Evolutionary conservation across 164 flowering plant species (phyloP).

Genomic region (Magnolia kwangsiensis): DNA sequence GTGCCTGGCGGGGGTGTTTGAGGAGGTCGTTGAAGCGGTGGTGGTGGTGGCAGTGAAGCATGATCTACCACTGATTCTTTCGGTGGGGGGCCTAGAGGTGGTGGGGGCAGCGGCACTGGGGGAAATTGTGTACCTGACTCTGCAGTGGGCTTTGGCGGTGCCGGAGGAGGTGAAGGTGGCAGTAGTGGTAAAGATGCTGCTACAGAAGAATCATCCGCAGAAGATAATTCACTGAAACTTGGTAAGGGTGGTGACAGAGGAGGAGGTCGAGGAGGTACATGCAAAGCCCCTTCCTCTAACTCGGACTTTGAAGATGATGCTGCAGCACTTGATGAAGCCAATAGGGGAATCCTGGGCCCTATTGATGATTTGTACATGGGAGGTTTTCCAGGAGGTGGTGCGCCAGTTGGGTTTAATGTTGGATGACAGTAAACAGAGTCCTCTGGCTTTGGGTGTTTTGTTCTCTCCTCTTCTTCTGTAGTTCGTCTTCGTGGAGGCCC

Average conservation of each 20-base stretch:
- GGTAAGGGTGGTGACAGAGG: slow-evolving; percentile 77
- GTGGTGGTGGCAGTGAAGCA: slow-evolving; percentile 50
- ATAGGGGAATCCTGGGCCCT: slow-evolving; percentile 83
- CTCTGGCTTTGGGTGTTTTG: slow-evolving; percentile 89
- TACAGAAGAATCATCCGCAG: slow-evolving; percentile 41
- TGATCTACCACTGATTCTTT: slow-evolving; percentile 45
- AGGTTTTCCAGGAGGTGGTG: slow-evolving; percentile 99
- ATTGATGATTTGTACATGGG: slow-evolving; percentile 97
- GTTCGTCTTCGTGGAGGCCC: slow-evolving; percentile 77
- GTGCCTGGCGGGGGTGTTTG: slow-evolving; percentile 81
- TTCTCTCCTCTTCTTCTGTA: slow-evolving; percentile 92
- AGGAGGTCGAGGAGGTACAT: slow-evolving; percentile 71
- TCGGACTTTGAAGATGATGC: slow-evolving; percentile 70
- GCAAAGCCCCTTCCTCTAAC: slow-evolving; percentile 50
- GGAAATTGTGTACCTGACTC: slow-evolving; percentile 43
- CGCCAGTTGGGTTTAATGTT: slow-evolving; percentile 90
- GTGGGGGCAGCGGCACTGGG: slow-evolving; percentile 76
- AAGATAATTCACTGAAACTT: slow-evolving; percentile 33
- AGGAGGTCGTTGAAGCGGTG: slow-evolving; percentile 40
- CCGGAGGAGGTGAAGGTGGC: slow-evolving; percentile 80
- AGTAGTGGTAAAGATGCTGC: slow-evolving; percentile 62
- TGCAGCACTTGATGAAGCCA: slow-evolving; percentile 59
- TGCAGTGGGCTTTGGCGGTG: slow-evolving; percentile 58
- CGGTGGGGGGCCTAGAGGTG: slow-evolving; percentile 76
- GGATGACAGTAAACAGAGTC: slow-evolving; percentile 99